Conservation (phyloP, 169 alveolate genomes). For the Eimeria praecox region DNA sequence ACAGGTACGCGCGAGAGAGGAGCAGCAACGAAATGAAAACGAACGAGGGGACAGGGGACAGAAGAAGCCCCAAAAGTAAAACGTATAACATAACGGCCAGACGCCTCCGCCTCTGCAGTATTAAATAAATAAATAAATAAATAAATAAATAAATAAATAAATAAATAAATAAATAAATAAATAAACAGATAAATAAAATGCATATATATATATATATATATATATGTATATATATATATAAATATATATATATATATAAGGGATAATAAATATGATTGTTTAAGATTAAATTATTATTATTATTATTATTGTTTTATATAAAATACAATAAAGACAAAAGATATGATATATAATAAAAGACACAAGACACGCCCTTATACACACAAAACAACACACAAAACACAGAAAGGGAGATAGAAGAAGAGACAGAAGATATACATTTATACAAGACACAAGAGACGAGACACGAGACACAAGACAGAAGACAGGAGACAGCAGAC, state of each 20-base stretch:
- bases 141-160: neutral
- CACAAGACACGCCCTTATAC: too few species aligned
- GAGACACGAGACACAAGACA: neutral
- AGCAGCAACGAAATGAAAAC: slow-evolving; percentile 59
- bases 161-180: neutral
- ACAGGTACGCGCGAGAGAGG: slow-evolving; percentile 41
- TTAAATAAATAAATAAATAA: neutral
- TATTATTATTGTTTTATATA: too few species aligned
- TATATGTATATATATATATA: neutral
- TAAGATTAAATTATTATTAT: too few species aligned
- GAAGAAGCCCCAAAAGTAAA: slow-evolving; percentile 6
- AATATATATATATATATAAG: neutral
- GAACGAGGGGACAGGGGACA: slow-evolving; percentile 59
- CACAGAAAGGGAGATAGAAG: too few species aligned
- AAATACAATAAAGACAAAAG: too few species aligned
- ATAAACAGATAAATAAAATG: neutral
- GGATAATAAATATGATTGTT: too few species aligned
- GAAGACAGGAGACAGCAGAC: too few species aligned
- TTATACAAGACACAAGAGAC: too few species aligned
- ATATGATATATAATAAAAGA: too few species aligned
- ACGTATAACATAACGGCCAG: slow-evolving; percentile 48
- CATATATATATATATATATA: neutral
- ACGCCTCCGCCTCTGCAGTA: slow-evolving; percentile 49
- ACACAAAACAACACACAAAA: too few species aligned
- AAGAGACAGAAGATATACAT: too few species aligned